Evolutionary conservation across 2,329 filamentous ascomycete genomes (phyloP), one percentile per base, ranked within the genome.

Genomic region (Paradendryphiella salina): DNA sequence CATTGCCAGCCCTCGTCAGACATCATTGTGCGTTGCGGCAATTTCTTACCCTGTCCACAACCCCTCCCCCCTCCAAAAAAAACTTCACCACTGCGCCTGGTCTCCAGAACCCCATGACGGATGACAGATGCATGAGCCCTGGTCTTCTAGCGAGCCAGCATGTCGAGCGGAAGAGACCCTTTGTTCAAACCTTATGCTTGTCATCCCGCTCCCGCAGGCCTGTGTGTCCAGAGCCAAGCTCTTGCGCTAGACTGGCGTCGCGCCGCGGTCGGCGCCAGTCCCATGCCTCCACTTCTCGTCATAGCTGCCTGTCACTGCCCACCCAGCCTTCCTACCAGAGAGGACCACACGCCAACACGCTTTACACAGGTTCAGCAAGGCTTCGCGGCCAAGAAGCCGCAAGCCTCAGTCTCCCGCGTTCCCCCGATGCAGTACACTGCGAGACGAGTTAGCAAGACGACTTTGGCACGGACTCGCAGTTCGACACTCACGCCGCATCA

Each of bases 141-240:
- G 46, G 43, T 61, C 40, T 60, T 39, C 50, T 55, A 50, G 59
- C 50, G 50, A 64, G 54, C 47, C 57, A 57, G 56, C 54, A 48
- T 53, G 45, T 58, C 39, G 48, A 52, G 50, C 52, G 46, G 46
- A 49, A 54, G 46, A 61, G 61, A 67, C 66, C 64, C 63, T 69
- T 65, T 68, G 51, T 54, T 44, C 59, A 67, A 69, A 71, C 63
- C 55, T 68, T 70, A 72, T 72, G 70, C 69, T 62, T 63, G 70
- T 71, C 70, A 71, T 69, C 63, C 63, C 63, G 63, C 64, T 72
- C 69, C 67, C 69, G 68, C 66, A 65, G 57, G 61, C 61, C 62
- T 65, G 56, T 61, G 59, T 64, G 51, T 52, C 48, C 49, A 59
- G 54, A 58, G 54, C 54, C 59, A 59, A 50, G 59, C 60, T 61